Percentiles rank a stretch among this genome's conserved stretches.
Evolutionary conservation across 2,329 filamentous ascomycete species (phyloP).

Genomic region (Lomentospora prolificans): DNA sequence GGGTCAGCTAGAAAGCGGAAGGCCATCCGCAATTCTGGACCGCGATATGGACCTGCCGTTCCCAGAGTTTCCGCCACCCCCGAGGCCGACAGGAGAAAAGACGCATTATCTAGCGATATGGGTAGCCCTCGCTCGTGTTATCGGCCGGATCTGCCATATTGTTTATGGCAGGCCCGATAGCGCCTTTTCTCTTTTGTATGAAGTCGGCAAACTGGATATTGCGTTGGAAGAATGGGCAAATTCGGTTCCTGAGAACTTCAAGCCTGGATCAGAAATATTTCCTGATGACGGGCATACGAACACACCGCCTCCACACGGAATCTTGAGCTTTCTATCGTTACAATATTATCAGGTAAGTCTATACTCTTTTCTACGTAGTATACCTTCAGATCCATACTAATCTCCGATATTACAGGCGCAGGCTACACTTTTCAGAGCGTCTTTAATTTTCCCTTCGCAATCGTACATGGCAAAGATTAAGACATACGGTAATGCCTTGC

Average conservation of each 20-base stretch:
- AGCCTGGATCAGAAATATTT: neutral
- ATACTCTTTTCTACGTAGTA: neutral
- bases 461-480: neutral
- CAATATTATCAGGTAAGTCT: neutral
- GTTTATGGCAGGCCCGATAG: neutral
- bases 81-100: neutral
- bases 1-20: neutral
- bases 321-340: neutral
- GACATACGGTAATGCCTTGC: neutral
- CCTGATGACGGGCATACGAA: neutral
- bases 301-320: neutral
- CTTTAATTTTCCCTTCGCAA: neutral
- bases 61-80: neutral
- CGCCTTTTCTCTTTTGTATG: neutral
- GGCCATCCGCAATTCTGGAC: neutral
- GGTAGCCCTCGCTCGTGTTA: neutral
- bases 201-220: neutral
- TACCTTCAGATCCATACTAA: neutral
- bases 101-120: neutral
- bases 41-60: neutral
- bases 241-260: neutral
- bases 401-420: neutral
- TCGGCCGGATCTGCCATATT: neutral
- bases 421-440: neutral
- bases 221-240: neutral